Base-by-base conservation (phyloP, 2,329 filamentous ascomycete genomes). In the Zopfia rhizophila region DNA sequence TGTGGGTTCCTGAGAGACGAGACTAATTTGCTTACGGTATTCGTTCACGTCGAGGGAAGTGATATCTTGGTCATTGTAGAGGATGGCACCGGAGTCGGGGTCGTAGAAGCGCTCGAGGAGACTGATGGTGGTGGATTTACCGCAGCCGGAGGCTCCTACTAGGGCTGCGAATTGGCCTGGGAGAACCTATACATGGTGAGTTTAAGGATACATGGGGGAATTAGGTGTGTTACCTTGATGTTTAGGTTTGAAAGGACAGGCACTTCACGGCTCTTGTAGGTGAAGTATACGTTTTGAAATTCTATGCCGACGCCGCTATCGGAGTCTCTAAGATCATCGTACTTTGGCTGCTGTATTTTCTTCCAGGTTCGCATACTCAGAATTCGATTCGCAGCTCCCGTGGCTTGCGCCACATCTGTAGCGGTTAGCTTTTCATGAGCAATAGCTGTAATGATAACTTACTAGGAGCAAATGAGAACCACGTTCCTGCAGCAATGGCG, bases 261-360 rank as follows among this genome's bases (percentile, higher is more conserved):
- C 54, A 95, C 90, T 0, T 90, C 88, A 1, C 93, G 85, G 0
- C 90, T 95, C 0, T 92, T 91, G 68, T 97, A 99, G 32, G 90
- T 83, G 81, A 97, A 97, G 72, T 94, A 89, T 3, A 97, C 92
- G 56, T 96, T 88, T 12, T 88, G 85, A 79, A 99, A 97, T 66
- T 97, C 92, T 52, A 99, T 83, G 8, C 62, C 48, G 6, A 63
- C 56, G 14, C 65, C 60, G 12, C 46, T 36, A 7, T 50, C 19
- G 6, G 51, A 29, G 10, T 48, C 28, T 22, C 17, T 16, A 7
- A 63, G 17, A n/a, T 53, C 27, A 2, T 51, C 24, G 37, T 60
- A 61, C 8, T 44, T 38, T 1, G 46, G 29, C 11, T 45, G 14
- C 3, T 44, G 19, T 5, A 29, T 28, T 16, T 45, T 44, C 7